Conservation (phyloP, 805 yeast genomes). For the Saccharomycopsis guyanensis region DNA sequence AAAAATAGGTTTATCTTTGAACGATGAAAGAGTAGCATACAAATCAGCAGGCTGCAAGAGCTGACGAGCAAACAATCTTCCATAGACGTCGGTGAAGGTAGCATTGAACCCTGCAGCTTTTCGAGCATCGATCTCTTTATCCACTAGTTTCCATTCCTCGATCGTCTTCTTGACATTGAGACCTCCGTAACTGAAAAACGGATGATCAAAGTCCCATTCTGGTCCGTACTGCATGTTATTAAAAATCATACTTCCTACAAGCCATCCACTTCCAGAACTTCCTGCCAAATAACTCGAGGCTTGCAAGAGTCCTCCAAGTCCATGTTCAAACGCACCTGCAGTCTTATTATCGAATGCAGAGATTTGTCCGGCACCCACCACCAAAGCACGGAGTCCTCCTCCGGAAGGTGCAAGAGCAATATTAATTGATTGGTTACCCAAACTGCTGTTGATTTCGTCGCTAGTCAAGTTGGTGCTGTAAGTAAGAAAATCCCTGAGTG, state of each 20-base stretch:
- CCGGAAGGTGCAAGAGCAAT: conserved; percentile 67
- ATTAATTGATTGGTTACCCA: conserved; percentile 29
- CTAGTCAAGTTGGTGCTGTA: conserved; percentile 23
- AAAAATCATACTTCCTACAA: conserved; percentile 56
- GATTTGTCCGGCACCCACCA: conserved; percentile 76
- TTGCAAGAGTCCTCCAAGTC: conserved; percentile 70
- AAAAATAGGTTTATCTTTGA: conserved; percentile 56
- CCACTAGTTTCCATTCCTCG: conserved; percentile 32
- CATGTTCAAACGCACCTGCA: conserved; percentile 40
- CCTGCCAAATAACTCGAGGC: conserved; percentile 67
- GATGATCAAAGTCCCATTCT: conserved; percentile 61
- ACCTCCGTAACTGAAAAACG: conserved; percentile 53
- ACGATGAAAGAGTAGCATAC: conserved; percentile 49
- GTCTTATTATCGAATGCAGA: conserved; percentile 76
- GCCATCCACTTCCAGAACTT: conserved; percentile 81
- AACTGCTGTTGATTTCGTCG: conserved; percentile 1
- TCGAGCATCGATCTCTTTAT: conserved; percentile 41
- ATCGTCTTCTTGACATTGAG: conserved; percentile 46
- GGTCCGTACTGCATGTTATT: conserved; percentile 71
- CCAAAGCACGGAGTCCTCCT: conserved; percentile 89
- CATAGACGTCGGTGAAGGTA: conserved; percentile 72
- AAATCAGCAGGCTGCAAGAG: conserved; percentile 53
- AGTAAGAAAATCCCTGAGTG: conserved; percentile 38
- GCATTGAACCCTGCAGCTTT: conserved; percentile 57
- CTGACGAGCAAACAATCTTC: conserved; percentile 57